Percentiles rank a stretch among this genome's conserved stretches.
phyloP scores from a whole-genome alignment of 208 protist species.

The Acanthamoeba triangularis region DNA sequence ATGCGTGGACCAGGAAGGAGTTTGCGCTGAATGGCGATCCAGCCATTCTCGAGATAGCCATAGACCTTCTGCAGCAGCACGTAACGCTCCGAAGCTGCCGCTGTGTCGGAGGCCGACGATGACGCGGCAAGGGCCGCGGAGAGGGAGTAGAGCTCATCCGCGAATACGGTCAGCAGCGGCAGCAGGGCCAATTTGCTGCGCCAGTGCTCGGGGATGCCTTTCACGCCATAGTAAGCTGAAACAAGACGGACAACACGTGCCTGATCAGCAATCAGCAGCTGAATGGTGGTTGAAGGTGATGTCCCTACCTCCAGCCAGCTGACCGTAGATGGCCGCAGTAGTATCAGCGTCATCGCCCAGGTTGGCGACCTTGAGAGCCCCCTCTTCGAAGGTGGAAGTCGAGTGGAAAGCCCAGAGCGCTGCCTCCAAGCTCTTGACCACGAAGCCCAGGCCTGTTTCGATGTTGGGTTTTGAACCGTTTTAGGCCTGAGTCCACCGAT shows the following conservation, averaged over 20 bases:
- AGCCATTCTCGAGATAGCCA: neutral
- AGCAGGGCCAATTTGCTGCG: slow-evolving; percentile 14
- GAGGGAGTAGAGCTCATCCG: slow-evolving; percentile 35
- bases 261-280: neutral
- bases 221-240: slow-evolving; percentile 58
- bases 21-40: neutral
- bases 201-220: slow-evolving; percentile 68
- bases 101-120: neutral
- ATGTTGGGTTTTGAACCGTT: neutral
- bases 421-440: slow-evolving; percentile 16
- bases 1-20: slow-evolving; percentile 63
- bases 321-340: slow-evolving; percentile 65
- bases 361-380: slow-evolving; percentile 49
- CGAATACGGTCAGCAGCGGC: slow-evolving; percentile 5
- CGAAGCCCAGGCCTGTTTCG: neutral
- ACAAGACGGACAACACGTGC: neutral
- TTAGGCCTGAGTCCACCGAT: neutral
- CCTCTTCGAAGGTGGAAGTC: neutral
- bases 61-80: neutral
- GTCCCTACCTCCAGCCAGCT: slow-evolving; percentile 33
- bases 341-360: slow-evolving; percentile 74
- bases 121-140: neutral
- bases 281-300: neutral
- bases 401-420: slow-evolving; percentile 65
- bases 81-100: slow-evolving; percentile 39